Base-by-base conservation (phyloP, 2,329 filamentous ascomycete genomes). In the Seiridium cupressi region DNA sequence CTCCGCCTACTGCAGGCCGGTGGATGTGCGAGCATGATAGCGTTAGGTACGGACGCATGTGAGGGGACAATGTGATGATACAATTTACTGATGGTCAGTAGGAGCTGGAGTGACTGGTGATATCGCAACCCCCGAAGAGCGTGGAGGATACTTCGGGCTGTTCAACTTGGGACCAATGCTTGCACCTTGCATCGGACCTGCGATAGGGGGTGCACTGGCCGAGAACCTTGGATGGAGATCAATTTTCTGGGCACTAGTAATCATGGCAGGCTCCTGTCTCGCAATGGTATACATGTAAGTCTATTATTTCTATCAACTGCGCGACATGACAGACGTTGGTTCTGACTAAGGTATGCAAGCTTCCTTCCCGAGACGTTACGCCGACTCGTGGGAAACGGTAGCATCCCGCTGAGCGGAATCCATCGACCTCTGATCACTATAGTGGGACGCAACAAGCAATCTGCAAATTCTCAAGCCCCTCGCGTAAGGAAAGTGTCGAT, bases 151-250 rank as follows among this genome's bases (percentile, higher is more conserved):
- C 58, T 71, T 74, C 51, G 72, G 72, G 36, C 67, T 70, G 47
- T 73, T 73, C 60, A 73, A 73, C 31, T 64, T 73, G 0, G 72
- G 72, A 0, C 71, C 72, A 1, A 82, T 81, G 70, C 72, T 87
- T 2, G 83, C 84, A 2, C 84, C 85, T 0, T 73, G 88, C 3
- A 69, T 86, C 18, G 84, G 84, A 0, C 85, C 85, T 2, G 80
- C 81, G 1, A 79, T 87, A 34, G 77, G 79, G 32, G 84, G 83
- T 6, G 77, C 79, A 1, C 79, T 88, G 47, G 81, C 84, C 2
- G 77, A 87, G 69, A 76, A 70, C 3, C 62, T 81, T 2, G 84
- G 84, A 3, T 88, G 85, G 85, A 73, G 84, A 38, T 67, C 70
- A 53, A 77, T 84, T 0, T 68, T 88, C 2, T 82, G 81, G 75